Conservation (phyloP, 2,329 filamentous ascomycete genomes). For the Pestalotiopsis sp. region DNA sequence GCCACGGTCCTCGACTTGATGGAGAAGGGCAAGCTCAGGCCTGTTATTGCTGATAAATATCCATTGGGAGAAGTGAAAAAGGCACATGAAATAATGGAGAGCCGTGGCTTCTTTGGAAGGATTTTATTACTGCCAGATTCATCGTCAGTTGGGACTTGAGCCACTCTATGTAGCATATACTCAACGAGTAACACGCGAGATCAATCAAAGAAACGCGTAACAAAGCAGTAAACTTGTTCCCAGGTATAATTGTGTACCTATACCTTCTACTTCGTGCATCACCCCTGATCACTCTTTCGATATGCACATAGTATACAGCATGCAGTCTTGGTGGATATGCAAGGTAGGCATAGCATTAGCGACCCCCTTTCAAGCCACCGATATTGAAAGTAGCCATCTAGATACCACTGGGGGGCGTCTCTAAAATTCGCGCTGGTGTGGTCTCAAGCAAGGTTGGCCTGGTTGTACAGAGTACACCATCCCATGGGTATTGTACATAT, state of each 20-base stretch:
- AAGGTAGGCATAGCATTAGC: neutral
- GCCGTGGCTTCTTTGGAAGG: constrained; percentile 3
- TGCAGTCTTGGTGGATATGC: neutral
- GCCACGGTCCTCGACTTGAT: constrained; percentile 6
- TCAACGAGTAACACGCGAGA: neutral
- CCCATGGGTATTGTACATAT: neutral
- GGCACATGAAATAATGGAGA: constrained; percentile 3
- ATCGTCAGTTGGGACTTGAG: neutral
- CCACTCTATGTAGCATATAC: neutral
- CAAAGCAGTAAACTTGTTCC: neutral
- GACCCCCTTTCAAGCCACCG: neutral
- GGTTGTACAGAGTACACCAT: neutral
- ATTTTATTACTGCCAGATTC: neutral
- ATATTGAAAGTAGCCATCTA: neutral
- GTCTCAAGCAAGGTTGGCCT: too few species aligned
- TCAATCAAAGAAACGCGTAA: neutral
- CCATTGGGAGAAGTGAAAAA: neutral
- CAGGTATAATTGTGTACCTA: neutral
- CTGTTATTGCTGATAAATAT: neutral
- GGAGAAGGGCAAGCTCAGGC: neutral
- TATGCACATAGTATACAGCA: neutral
- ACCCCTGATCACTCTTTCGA: neutral
- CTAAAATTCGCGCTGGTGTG: neutral
- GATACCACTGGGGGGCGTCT: neutral
- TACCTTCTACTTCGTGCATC: neutral